A percentile compares a stretch with the other conserved stretches of the same genome.
phyloP scores from a whole-genome alignment of 106 monocot genomes.

The Posidonia australis region DNA sequence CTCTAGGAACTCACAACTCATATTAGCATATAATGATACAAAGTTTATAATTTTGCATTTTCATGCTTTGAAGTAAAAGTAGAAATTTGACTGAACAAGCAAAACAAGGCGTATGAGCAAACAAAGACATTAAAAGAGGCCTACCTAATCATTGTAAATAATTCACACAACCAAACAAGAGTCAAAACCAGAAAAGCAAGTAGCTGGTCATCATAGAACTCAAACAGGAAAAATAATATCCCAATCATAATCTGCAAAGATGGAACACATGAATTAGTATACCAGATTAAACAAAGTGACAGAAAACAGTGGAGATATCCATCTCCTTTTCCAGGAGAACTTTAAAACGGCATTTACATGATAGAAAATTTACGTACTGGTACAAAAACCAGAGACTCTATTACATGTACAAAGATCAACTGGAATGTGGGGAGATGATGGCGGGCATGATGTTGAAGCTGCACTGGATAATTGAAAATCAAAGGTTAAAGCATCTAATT shows the following conservation, averaged over 20 bases:
- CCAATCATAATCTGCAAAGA: conserved; percentile 94
- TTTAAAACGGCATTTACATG: background rate
- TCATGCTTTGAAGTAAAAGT: no score
- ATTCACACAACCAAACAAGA: conserved; percentile 97
- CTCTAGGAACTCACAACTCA: no score
- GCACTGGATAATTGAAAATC: conserved; percentile 49
- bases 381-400: conserved; percentile 97
- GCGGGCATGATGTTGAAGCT: conserved; percentile 97
- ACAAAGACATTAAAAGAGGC: background rate
- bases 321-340: background rate
- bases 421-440: conserved; percentile 98
- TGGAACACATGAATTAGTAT: background rate
- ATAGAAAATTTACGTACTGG: conserved; percentile 47
- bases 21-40: no score
- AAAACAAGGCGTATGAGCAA: no score
- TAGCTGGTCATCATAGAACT: conserved; percentile 98
- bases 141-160: conserved; percentile 98
- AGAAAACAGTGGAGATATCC: background rate
- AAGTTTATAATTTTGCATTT: no score
- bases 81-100: no score
- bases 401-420: conserved; percentile 96
- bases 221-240: conserved; percentile 92
- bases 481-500: background rate
- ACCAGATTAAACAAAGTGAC: background rate
- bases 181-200: conserved; percentile 94